Evolutionary conservation across 768 basidiomycete genomes (phyloP), one percentile per base, ranked within the genome.

Genomic region (Stropharia rugosoannulata): DNA sequence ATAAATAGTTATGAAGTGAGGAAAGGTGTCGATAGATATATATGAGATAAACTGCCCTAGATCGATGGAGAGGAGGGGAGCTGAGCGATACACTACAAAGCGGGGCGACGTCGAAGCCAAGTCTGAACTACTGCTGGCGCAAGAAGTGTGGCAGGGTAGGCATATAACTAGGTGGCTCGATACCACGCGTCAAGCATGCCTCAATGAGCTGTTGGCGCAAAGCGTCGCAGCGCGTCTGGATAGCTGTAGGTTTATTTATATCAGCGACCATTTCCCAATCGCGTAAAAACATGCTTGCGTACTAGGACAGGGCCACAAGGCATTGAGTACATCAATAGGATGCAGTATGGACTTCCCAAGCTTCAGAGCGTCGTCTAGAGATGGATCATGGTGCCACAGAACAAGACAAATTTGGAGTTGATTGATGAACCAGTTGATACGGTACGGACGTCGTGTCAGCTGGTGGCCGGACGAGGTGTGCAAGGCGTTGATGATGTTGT

Each of bases 391-490:
- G 49, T 78, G 78, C 85, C 86, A 91, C 16, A 92, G 65, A 2
- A 80, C 72, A 36, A 91, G 70, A 61, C 87, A 87, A 59, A 83
- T 81, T 0, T 80, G 76, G 5, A 88, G 73, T 60, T 87, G 87
- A 57, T 81, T 85, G 32, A 81, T 73, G 59, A 88, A 88, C 89
- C 89, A 91, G 43, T 78, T 77, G 51, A 84, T 80, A 61, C 86
- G 82, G 68, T 82, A 90, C 0, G 89, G 89, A 0, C 87, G 80
- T 25, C 88, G 76, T 16, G 84, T 81, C 29, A 91, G 73, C 62
- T 83, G 71, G 56, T 86, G 75, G 0, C 78, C 82, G 36, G 81
- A 75, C 3, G 73, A 69, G 36, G 78, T 74, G n/a, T 73, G 74
- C 13, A 86, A 68, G 49, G 80, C 77, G 46, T 79, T 74, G 16